Evolutionary conservation across 352 stramenopile species (phyloP).

Genomic region (Phytophthora tubulina): DNA sequence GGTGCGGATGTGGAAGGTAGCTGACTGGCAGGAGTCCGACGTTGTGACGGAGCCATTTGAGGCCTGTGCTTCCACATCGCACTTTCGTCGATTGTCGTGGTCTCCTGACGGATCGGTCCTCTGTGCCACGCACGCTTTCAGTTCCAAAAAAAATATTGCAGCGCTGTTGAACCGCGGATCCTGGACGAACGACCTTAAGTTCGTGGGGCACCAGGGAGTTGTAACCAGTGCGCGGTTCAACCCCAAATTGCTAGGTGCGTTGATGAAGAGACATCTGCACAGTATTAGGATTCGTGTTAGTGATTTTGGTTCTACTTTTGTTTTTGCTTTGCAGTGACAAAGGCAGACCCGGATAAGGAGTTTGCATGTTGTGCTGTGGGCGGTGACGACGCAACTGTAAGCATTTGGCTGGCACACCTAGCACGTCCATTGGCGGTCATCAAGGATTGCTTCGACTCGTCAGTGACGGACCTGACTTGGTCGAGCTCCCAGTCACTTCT

Average conservation of each 20-base stretch:
- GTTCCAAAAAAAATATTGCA: conserved; percentile 89
- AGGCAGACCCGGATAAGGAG: conserved; percentile 71
- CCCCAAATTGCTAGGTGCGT: conserved; percentile 75
- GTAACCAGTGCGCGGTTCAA: conserved; percentile 89
- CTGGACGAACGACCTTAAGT: conserved; percentile 89
- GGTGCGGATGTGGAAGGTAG: conserved; percentile 85
- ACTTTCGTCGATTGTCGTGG: conserved; percentile 88
- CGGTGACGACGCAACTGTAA: conserved; percentile 86
- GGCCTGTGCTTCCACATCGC: conserved; percentile 76
- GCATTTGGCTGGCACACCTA: conserved; percentile 86
- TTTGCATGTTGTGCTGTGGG: conserved; percentile 88
- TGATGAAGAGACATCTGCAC: not conserved
- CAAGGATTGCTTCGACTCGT: conserved; percentile 87
- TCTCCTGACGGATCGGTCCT: conserved; percentile 84
- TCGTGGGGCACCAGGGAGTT: conserved; percentile 83
- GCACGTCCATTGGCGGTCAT: conserved; percentile 80
- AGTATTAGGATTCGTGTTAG: too few species aligned
- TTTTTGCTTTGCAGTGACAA: conserved; percentile 48
- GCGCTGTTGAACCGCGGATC: conserved; percentile 78
- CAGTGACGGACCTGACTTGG: conserved; percentile 87
- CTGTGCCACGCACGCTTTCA: conserved; percentile 87
- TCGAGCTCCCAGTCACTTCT: conserved; percentile 65
- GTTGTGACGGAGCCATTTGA: conserved; percentile 82
- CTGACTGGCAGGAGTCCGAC: conserved; percentile 77
- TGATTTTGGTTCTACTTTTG: not conserved